Evolutionary conservation across 2,329 filamentous ascomycete species (phyloP).

Genomic region (Xylariaceae sp.): DNA sequence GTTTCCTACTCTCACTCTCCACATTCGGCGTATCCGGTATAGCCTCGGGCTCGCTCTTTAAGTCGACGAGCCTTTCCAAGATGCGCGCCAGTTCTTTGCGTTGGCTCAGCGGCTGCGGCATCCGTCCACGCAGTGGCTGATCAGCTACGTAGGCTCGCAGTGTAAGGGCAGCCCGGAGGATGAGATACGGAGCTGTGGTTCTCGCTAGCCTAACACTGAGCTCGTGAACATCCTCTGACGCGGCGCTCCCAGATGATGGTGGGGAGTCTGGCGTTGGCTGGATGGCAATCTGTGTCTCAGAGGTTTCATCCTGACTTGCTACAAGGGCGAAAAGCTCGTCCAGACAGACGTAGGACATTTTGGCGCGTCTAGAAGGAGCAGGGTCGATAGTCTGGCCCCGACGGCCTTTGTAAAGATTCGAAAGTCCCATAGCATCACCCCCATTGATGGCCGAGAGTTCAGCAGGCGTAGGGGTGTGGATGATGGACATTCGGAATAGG

Average conservation of each 20-base stretch:
- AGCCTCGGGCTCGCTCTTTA: slow-evolving; percentile 67
- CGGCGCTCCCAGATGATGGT: slow-evolving; percentile 21
- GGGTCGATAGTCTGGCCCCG: slow-evolving; percentile 70
- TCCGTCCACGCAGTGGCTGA: slow-evolving; percentile 80
- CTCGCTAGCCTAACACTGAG: slow-evolving; percentile 62
- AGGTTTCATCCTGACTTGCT: slow-evolving; percentile 41
- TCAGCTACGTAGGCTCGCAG: slow-evolving; percentile 86
- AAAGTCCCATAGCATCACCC: slow-evolving; percentile 47
- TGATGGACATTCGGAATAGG: slow-evolving; percentile 77
- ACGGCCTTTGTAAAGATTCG: slow-evolving; percentile 60
- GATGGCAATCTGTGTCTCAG: slow-evolving; percentile 35
- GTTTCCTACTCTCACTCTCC: slow-evolving; percentile 61
- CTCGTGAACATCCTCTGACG: slow-evolving; percentile 28
- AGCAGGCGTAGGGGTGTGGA: slow-evolving; percentile 59
- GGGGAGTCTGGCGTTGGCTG: slow-evolving; percentile 43
- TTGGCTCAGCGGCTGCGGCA: slow-evolving; percentile 82
- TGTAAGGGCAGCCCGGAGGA: slow-evolving; percentile 75
- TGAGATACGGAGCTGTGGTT: slow-evolving; percentile 74
- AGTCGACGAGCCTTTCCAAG: slow-evolving; percentile 59
- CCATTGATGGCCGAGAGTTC: slow-evolving; percentile 52
- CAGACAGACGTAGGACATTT: slow-evolving; percentile 76
- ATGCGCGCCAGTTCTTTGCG: slow-evolving; percentile 73
- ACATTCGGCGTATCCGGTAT: slow-evolving; percentile 55
- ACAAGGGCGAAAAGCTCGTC: slow-evolving; percentile 74
- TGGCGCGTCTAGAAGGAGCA: slow-evolving; percentile 58